phyloP scores from a whole-genome alignment of 345 rosid species.

The Brassica juncea region DNA sequence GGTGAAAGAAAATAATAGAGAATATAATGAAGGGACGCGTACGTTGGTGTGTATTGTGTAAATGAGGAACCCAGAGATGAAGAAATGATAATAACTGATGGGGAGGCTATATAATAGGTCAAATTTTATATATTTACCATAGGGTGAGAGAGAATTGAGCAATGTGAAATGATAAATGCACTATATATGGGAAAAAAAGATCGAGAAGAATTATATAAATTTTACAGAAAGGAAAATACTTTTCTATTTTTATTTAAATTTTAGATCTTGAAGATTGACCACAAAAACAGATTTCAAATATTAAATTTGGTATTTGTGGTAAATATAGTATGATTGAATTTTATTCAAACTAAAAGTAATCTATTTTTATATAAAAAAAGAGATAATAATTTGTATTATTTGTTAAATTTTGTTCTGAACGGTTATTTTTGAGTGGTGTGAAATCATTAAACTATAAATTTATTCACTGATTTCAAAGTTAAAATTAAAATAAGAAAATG shows the following conservation, averaged over 20 bases:
- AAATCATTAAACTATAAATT: neutral
- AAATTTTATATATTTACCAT: constrained; percentile 42
- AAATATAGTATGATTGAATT: constrained; percentile 29
- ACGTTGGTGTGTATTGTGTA: constrained; percentile 12
- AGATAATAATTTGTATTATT: neutral
- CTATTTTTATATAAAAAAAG: constrained; percentile 28
- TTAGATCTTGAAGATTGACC: constrained; percentile 36
- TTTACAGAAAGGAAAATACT: constrained; percentile 22
- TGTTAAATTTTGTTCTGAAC: neutral
- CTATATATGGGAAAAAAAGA: constrained; percentile 25
- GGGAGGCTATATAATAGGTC: constrained; percentile 36
- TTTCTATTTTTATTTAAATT: constrained; percentile 35
- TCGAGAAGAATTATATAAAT: constrained; percentile 5
- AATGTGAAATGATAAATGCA: constrained; percentile 40
- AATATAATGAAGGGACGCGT: constrained; percentile 29
- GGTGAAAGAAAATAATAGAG: constrained; percentile 36
- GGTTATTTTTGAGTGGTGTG: constrained; percentile 11
- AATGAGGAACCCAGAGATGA: constrained; percentile 46
- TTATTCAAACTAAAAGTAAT: constrained; percentile 9
- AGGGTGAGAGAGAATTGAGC: constrained; percentile 44
- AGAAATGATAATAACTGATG: constrained; percentile 31
- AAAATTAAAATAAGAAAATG: neutral
- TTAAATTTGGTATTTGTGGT: neutral
- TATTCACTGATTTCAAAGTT: neutral
- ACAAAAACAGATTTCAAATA: neutral